Percentiles rank a stretch among this genome's conserved stretches.
These are phyloP conservation scores for Venturia oleaginea DNA, from an alignment of 2,329 filamentous ascomycete genomes.

Conservation along the genomic window DNA sequence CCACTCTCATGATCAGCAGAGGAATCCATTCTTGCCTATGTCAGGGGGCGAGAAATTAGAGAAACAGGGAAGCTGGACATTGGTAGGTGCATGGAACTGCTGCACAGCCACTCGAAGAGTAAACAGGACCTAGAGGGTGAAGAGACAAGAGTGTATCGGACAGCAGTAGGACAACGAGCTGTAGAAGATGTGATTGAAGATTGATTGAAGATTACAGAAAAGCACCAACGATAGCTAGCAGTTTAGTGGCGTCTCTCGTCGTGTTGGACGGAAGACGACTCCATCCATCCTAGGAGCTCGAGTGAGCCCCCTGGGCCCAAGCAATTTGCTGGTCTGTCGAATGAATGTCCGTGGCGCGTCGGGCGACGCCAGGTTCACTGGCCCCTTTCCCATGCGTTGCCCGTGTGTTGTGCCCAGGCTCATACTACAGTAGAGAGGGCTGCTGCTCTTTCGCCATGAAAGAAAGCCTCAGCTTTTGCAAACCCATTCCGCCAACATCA, in stretches of 20 bases:
- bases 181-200: not conserved
- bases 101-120: not conserved
- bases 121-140: not conserved
- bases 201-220: not conserved
- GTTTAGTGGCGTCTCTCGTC: not conserved
- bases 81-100: not conserved
- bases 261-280: not conserved
- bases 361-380: not conserved
- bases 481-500: not conserved
- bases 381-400: constrained; percentile 2
- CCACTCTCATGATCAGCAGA: not conserved
- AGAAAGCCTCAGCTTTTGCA: not conserved
- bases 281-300: not conserved
- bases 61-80: not conserved
- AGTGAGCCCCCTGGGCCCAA: not conserved
- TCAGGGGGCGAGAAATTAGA: constrained; percentile 2
- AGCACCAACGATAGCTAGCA: not conserved
- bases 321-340: constrained; percentile 8
- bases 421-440: not conserved
- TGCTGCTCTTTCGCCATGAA: not conserved
- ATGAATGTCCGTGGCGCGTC: constrained; percentile 2
- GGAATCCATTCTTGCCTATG: not conserved
- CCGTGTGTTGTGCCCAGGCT: not conserved
- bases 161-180: not conserved
- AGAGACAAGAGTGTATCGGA: not conserved